These are phyloP conservation scores for Blechomonas ayalai DNA, from an alignment of 208 protist genomes.

Conservation along the genomic window DNA sequence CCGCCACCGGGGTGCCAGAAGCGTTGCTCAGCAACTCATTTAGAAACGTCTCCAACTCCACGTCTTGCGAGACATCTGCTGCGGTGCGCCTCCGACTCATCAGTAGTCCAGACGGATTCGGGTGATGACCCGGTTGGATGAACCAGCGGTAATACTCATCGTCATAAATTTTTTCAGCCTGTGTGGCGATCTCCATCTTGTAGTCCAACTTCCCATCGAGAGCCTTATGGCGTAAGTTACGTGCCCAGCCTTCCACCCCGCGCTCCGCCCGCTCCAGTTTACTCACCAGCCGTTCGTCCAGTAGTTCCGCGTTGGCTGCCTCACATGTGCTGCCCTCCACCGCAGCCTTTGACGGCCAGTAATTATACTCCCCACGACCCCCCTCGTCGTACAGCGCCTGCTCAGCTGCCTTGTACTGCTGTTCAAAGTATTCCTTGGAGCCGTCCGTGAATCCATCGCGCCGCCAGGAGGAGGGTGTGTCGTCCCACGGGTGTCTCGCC, in stretches of 20 bases:
- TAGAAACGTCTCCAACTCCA: slow-evolving; percentile 61
- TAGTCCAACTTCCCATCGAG: slow-evolving; percentile 57
- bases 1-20: no score
- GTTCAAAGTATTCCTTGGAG: slow-evolving; percentile 76
- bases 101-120: slow-evolving; percentile 79
- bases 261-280: slow-evolving; percentile 44
- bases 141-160: slow-evolving; percentile 93
- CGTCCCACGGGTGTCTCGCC: slow-evolving; percentile 87
- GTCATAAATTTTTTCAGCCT: slow-evolving; percentile 90
- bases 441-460: slow-evolving; percentile 85
- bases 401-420: slow-evolving; percentile 81
- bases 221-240: slow-evolving; percentile 57
- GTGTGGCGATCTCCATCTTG: slow-evolving; percentile 73
- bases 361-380: slow-evolving; percentile 49
- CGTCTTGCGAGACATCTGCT: slow-evolving; percentile 18
- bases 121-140: slow-evolving; percentile 82
- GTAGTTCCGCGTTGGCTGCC: slow-evolving; percentile 28
- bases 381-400: slow-evolving; percentile 70
- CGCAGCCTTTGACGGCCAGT: slow-evolving; percentile 74
- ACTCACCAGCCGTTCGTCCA: slow-evolving; percentile 69
- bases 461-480: slow-evolving; percentile 74
- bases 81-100: slow-evolving; percentile 22
- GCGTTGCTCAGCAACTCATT: slow-evolving; percentile 22
- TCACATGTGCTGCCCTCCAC: slow-evolving; percentile 41
- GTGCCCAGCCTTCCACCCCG: slow-evolving; percentile 75